Percentiles rank a stretch among this genome's conserved stretches.
These are phyloP conservation scores for Mucor saturninus DNA, from an alignment of 371 early-diverging fungal species.

Conservation along the genomic window DNA sequence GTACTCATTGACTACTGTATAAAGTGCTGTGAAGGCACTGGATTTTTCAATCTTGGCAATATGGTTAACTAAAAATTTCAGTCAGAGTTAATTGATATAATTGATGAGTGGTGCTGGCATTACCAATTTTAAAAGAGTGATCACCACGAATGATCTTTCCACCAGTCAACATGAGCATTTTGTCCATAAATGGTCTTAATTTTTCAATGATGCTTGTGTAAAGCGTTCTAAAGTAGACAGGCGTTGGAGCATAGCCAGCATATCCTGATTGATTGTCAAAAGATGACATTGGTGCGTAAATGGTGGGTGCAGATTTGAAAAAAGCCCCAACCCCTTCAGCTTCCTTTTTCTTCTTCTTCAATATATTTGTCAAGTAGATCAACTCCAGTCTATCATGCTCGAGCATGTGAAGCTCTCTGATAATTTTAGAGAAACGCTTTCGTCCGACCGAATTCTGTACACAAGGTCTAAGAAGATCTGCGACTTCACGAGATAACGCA, in stretches of 20 bases:
- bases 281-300: background rate
- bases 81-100: too few relatives aligned
- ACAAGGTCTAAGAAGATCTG: too few relatives aligned
- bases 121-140: background rate
- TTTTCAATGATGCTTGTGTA: conserved; percentile 6
- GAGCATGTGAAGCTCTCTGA: too few relatives aligned
- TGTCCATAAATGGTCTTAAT: conserved; percentile 6
- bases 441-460: too few relatives aligned
- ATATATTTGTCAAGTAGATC: too few relatives aligned
- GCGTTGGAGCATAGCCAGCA: conserved; percentile 3
- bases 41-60: conserved; percentile 1
- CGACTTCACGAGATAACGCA: too few relatives aligned
- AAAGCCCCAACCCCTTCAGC: too few relatives aligned
- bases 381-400: too few relatives aligned
- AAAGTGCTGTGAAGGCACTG: conserved; percentile 2
- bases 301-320: too few relatives aligned
- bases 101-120: too few relatives aligned
- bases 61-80: conserved; percentile 5
- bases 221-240: background rate
- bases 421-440: too few relatives aligned
- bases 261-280: conserved; percentile 9
- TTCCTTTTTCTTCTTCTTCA: too few relatives aligned
- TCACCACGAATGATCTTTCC: conserved; percentile 8
- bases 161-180: conserved; percentile 5
- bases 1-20: conserved; percentile 1